Percentiles rank a stretch among this genome's conserved stretches.
Evolutionary conservation across 208 protist genomes (phyloP).

Genomic region (Naegleria gruberi): DNA sequence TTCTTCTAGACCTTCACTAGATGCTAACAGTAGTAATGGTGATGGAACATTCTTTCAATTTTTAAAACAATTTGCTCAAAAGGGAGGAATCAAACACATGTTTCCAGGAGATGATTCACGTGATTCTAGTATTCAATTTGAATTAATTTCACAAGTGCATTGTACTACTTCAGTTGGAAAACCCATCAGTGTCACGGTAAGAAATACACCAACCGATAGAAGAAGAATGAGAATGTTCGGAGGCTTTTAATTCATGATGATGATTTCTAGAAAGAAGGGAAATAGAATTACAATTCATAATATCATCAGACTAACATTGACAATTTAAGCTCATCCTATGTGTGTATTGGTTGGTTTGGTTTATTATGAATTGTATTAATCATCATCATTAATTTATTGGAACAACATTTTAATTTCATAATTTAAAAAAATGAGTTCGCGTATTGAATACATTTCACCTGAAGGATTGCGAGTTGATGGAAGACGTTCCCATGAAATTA

Average conservation of each 20-base stretch:
- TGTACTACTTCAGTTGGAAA: constrained; percentile 16
- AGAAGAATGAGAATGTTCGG: constrained; percentile 23
- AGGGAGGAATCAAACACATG: not conserved
- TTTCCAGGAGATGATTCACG: constrained; percentile 14
- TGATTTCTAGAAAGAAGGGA: too few species aligned
- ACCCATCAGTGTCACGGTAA: constrained; percentile 4
- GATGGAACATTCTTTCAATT: not conserved
- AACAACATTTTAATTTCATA: not conserved
- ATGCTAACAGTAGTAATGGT: too few species aligned
- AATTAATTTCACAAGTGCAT: constrained; percentile 20
- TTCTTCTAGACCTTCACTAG: not conserved
- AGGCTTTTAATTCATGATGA: not conserved
- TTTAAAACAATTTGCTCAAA: not conserved
- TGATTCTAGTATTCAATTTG: constrained; percentile 17
- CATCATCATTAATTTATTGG: too few species aligned
- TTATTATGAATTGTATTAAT: too few species aligned
- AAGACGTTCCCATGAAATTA: constrained; percentile 58
- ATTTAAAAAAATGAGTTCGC: not conserved
- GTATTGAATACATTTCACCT: constrained; percentile 44
- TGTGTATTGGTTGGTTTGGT: too few species aligned
- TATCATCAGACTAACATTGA: too few species aligned
- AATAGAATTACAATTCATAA: too few species aligned
- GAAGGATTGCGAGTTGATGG: constrained; percentile 69
- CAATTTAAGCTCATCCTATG: too few species aligned
- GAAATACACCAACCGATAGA: constrained; percentile 3